Conservation (phyloP, 2,329 filamentous ascomycete species). For the Anthostomella pinea region DNA sequence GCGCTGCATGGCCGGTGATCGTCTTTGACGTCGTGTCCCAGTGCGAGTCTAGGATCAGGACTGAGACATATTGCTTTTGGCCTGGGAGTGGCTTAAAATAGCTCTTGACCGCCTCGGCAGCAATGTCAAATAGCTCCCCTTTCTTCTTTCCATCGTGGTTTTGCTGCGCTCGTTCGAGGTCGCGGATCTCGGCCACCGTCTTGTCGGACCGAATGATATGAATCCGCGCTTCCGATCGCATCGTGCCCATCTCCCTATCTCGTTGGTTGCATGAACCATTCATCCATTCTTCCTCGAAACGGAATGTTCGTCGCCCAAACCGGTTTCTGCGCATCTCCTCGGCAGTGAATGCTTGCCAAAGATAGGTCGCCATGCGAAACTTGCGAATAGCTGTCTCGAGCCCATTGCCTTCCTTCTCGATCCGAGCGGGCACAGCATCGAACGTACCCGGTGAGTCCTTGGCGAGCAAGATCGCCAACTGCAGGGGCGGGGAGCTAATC, state of each 20-base stretch:
- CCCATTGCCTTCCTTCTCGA: constrained; percentile 76
- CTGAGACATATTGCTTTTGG: constrained; percentile 85
- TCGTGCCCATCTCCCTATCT: constrained; percentile 66
- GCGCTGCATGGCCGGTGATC: constrained; percentile 76
- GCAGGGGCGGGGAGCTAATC: constrained; percentile 75
- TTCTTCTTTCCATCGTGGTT: constrained; percentile 66
- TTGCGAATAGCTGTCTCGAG: constrained; percentile 81
- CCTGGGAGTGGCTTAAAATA: constrained; percentile 73
- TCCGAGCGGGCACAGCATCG: constrained; percentile 74
- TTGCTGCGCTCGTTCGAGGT: constrained; percentile 76
- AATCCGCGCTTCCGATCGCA: constrained; percentile 88
- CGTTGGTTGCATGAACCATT: constrained; percentile 74
- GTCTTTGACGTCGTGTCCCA: constrained; percentile 73
- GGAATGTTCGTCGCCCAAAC: constrained; percentile 79
- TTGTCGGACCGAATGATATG: constrained; percentile 81
- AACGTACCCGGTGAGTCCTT: constrained; percentile 86
- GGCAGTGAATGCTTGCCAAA: constrained; percentile 96
- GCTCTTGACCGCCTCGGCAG: constrained; percentile 70
- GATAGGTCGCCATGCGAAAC: constrained; percentile 90
- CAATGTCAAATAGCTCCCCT: constrained; percentile 73
- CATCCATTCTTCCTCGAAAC: constrained; percentile 95
- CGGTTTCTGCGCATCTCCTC: constrained; percentile 94
- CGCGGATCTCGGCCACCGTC: constrained; percentile 79
- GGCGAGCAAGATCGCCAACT: constrained; percentile 82
- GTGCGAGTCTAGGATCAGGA: constrained; percentile 80